Conservation (phyloP, 2,329 filamentous ascomycete species). For the Alternaria longipes region DNA sequence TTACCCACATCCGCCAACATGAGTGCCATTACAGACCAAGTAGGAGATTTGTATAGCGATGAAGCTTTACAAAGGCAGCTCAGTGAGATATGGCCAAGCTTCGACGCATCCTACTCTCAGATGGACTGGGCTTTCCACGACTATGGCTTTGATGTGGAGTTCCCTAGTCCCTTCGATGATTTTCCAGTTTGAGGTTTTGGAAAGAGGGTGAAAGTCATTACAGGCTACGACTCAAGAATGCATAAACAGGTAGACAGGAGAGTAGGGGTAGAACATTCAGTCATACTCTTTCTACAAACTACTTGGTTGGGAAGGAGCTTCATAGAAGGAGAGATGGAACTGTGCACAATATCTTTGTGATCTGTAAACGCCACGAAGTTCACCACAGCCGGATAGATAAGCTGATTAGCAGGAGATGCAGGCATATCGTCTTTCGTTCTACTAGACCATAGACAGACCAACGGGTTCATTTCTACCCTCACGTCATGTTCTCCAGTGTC, state of each 20-base stretch:
- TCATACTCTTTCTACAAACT: neutral
- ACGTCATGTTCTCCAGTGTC: no score
- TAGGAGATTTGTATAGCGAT: neutral
- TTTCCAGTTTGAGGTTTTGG: neutral
- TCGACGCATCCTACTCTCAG: slow-evolving; percentile 8
- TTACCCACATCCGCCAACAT: neutral
- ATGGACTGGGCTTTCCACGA: slow-evolving; percentile 13
- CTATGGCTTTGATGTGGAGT: slow-evolving; percentile 6
- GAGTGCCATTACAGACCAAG: neutral
- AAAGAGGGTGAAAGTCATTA: neutral
- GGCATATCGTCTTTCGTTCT: neutral
- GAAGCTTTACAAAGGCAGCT: slow-evolving; percentile 7
- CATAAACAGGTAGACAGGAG: neutral
- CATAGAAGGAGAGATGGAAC: neutral
- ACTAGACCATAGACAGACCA: neutral
- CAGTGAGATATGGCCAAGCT: slow-evolving; percentile 8
- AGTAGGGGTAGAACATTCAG: neutral
- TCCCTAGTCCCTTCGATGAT: neutral
- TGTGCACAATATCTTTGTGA: neutral
- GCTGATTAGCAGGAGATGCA: neutral
- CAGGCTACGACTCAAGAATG: neutral
- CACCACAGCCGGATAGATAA: neutral
- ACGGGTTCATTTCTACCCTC: no score
- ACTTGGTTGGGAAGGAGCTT: neutral
- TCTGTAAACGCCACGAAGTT: neutral